These are phyloP conservation scores for Globisporangium irregulare DNA, from an alignment of 352 stramenopile species.

Conservation along the genomic window DNA sequence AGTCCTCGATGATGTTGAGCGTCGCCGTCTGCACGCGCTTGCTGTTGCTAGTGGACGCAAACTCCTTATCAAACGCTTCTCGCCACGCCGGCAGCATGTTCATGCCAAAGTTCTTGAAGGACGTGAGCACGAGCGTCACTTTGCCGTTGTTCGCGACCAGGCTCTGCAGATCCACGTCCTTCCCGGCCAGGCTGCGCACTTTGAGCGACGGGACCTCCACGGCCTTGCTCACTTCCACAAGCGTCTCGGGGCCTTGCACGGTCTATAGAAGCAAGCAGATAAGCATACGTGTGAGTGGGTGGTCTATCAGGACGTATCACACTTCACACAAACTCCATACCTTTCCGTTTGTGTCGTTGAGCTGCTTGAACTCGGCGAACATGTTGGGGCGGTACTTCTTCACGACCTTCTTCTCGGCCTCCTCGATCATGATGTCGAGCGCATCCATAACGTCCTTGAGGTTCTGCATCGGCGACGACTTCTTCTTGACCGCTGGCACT, in stretches of 20 bases:
- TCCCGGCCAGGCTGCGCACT: slow-evolving; percentile 47
- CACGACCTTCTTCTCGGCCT: slow-evolving; percentile 79
- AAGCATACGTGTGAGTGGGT: not conserved
- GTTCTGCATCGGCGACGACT: slow-evolving; percentile 65
- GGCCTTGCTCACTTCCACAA: slow-evolving; percentile 61
- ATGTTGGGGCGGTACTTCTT: slow-evolving; percentile 88
- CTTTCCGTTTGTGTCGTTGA: slow-evolving; percentile 86
- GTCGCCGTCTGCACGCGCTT: slow-evolving; percentile 55
- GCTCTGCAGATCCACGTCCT: slow-evolving; percentile 46
- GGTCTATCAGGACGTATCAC: not conserved
- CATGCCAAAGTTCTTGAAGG: slow-evolving; percentile 86
- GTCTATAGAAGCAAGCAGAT: slow-evolving; percentile 18
- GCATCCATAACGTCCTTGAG: slow-evolving; percentile 70
- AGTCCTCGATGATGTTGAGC: slow-evolving; percentile 87
- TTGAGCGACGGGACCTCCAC: slow-evolving; percentile 50
- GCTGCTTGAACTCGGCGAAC: slow-evolving; percentile 87
- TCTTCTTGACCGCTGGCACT: slow-evolving; percentile 18
- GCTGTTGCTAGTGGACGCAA: slow-evolving; percentile 22
- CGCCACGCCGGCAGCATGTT: slow-evolving; percentile 80
- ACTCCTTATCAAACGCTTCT: slow-evolving; percentile 52
- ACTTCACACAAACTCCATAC: slow-evolving; percentile 13
- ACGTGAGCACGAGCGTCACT: slow-evolving; percentile 72
- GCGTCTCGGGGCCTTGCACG: slow-evolving; percentile 40
- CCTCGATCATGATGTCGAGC: slow-evolving; percentile 79
- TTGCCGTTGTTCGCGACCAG: slow-evolving; percentile 42